Conservation (phyloP, 2,329 filamentous ascomycete genomes). For the Hypoxylon sp. region DNA sequence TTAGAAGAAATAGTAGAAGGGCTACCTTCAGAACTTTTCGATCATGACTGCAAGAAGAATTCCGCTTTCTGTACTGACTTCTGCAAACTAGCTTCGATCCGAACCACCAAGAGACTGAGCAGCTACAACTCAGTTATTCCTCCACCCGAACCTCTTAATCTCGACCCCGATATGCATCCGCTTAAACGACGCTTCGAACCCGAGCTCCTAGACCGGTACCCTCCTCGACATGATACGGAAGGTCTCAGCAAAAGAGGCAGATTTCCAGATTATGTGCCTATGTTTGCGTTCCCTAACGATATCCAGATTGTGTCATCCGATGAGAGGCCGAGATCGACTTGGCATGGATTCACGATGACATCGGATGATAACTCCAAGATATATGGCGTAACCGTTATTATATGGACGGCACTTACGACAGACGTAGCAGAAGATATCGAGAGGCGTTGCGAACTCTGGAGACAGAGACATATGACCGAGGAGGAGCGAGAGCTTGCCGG, state of each 20-base stretch:
- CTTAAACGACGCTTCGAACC: constrained; percentile 94
- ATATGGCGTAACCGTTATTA: constrained; percentile 89
- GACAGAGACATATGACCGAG: constrained; percentile 86
- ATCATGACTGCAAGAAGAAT: constrained; percentile 44
- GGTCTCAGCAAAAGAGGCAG: constrained; percentile 83
- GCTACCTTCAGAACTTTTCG: constrained; percentile 42
- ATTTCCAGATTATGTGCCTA: constrained; percentile 97
- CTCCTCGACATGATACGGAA: constrained; percentile 83
- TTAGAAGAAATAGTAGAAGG: constrained; percentile 42
- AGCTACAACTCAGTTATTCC: constrained; percentile 99
- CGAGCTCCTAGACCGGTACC: constrained; percentile 94
- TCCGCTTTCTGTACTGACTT: constrained; percentile 50
- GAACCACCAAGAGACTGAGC: constrained; percentile 89
- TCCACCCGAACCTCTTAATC: constrained; percentile 88
- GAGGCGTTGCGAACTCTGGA: constrained; percentile 85
- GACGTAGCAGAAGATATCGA: constrained; percentile 87
- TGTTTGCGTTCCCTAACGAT: constrained; percentile 99
- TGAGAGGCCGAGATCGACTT: constrained; percentile 92
- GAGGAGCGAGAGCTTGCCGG: constrained; percentile 92
- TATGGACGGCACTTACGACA: constrained; percentile 90
- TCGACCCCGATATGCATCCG: constrained; percentile 94
- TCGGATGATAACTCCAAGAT: constrained; percentile 90
- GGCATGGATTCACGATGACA: constrained; percentile 99
- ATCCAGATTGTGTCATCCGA: constrained; percentile 97
- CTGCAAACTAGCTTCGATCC: constrained; percentile 65